Evolutionary conservation across 768 basidiomycete species (phyloP), one percentile per base, ranked within the genome.

Genomic region (Tylopilus sp.): DNA sequence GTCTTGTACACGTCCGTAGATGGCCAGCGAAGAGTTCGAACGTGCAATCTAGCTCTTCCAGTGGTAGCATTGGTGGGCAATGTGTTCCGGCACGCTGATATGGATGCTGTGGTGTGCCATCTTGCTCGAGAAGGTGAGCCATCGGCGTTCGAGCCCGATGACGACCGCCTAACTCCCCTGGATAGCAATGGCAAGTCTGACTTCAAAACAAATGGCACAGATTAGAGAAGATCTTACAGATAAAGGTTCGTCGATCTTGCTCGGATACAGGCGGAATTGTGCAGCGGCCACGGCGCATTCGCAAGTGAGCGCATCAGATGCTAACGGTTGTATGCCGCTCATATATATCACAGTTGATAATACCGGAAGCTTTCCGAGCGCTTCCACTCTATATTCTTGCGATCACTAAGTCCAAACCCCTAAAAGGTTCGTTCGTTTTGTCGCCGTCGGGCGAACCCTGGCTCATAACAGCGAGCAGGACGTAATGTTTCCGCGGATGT

Each of bases 401-500:
- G 11, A 79, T 98, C 30, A 76, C 88, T 41, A 99, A 99, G 73
- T 81, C 81, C 47, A 95, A 97, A 67, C 85, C 93, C 18, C 71
- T 99, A n/a, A 95, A 97, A 85, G 92, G 95, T 84, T 63, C 52
- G 57, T 50, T 49, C n/a, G n/a, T n/a, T 48, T 45, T 10, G 30
- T 47, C 26, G 35, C n/a, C 5, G 28, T 46, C 40, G 39, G 40
- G 51, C 25, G 48, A 28, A 36, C 35, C 35, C 39, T 28, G 30
- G 48, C 52, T 57, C 25, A 54, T 33, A 3, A 33, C 53, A 50
- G 22, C 40, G 15, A 31, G 21, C 61, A 95, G 93, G 84, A 41
- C 83, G 89, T 15, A 85, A 82, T 59, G 94, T 99, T 44, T 85
- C 88, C 6, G 86, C 93, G n/a, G 97, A 98, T 61, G 92, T 95